Percentiles rank a stretch among this genome's conserved stretches.
phyloP scores from a whole-genome alignment of 2,329 filamentous ascomycete species.

The Cyphellophora europaea region DNA sequence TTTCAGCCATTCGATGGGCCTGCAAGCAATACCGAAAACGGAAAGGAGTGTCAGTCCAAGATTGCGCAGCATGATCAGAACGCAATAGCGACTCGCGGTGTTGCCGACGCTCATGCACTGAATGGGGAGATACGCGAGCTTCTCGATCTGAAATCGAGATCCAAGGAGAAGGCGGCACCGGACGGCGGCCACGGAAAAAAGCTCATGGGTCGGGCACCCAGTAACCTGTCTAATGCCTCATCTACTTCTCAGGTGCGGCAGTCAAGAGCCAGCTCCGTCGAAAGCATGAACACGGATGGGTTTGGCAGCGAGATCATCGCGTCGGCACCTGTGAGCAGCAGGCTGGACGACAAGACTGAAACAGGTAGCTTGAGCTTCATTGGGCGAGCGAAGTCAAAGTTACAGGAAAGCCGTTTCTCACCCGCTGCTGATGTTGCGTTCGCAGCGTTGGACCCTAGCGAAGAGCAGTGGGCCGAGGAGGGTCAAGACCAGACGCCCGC shows the following conservation, averaged over 20 bases:
- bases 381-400: slow-evolving; percentile 11
- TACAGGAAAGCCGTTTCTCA: slow-evolving; percentile 23
- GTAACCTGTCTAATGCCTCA: slow-evolving; percentile 31
- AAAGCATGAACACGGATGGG: slow-evolving; percentile 34
- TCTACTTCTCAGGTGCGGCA: slow-evolving; percentile 17
- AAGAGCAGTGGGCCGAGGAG: too few relatives aligned
- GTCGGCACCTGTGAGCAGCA: slow-evolving; percentile 3
- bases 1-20: slow-evolving; percentile 9
- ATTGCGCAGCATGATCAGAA: too few relatives aligned
- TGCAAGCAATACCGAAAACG: slow-evolving; percentile 5
- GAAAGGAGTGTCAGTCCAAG: too few relatives aligned
- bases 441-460: too few relatives aligned
- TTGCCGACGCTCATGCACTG: slow-evolving; percentile 17
- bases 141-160: slow-evolving; percentile 28
- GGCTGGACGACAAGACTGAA: slow-evolving; percentile 5
- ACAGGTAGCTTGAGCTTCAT: slow-evolving; percentile 9
- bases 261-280: slow-evolving; percentile 40
- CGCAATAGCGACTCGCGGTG: slow-evolving; percentile 2
- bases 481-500: slow-evolving; percentile 28
- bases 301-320: slow-evolving; percentile 23
- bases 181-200: slow-evolving; percentile 22
- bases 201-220: slow-evolving; percentile 33
- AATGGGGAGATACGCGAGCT: slow-evolving; percentile 31
- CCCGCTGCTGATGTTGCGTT: too few relatives aligned
- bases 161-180: slow-evolving; percentile 11